These are phyloP conservation scores for Eustoma russellianum DNA, from an alignment of 257 asterid genomes.

Conservation along the genomic window DNA sequence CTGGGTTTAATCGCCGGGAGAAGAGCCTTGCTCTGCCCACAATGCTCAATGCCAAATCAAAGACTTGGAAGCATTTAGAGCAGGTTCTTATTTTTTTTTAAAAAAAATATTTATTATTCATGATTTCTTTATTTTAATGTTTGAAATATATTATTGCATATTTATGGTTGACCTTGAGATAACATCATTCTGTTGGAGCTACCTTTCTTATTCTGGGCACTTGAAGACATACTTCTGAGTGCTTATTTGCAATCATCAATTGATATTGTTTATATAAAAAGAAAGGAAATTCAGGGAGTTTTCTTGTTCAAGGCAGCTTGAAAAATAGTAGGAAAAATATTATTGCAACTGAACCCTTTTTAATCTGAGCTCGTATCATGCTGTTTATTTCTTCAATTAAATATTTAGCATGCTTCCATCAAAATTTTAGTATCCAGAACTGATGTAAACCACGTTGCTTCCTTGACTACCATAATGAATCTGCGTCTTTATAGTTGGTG, in stretches of 20 bases:
- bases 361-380: too few relatives aligned
- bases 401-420: not conserved
- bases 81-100: not conserved
- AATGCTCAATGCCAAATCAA: not conserved
- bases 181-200: too few relatives aligned
- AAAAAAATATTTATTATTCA: not conserved
- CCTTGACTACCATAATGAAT: too few relatives aligned
- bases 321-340: too few relatives aligned
- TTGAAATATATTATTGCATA: not conserved
- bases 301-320: too few relatives aligned
- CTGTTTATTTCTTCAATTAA: not conserved
- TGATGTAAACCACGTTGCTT: not conserved
- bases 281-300: not conserved
- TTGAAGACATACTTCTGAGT: too few relatives aligned
- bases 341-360: too few relatives aligned
- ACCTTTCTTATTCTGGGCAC: too few relatives aligned
- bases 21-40: not conserved
- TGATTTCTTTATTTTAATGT: not conserved
- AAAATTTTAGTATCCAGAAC: not conserved
- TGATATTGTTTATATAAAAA: not conserved
- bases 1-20: conserved; percentile 1
- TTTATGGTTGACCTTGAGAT: not conserved
- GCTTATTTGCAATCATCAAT: too few relatives aligned
- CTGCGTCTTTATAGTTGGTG: not conserved
- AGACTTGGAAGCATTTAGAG: not conserved